These are phyloP conservation scores for Scheffersomyces spartinae DNA, from an alignment of 805 yeast genomes.

Conservation along the genomic window DNA sequence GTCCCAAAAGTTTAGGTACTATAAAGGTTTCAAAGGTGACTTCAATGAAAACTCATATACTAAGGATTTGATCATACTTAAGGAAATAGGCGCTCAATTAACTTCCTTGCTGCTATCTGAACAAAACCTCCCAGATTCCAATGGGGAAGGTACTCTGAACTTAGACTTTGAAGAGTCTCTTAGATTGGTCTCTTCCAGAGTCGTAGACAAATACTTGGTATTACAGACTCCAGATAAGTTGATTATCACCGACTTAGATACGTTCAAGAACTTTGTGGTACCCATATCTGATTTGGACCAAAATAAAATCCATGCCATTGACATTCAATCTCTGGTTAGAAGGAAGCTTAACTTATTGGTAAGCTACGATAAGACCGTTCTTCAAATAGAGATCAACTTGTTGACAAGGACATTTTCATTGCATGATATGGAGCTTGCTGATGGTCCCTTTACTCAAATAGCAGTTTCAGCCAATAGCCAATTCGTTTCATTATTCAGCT, in stretches of 20 bases:
- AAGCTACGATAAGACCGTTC: constrained; percentile 16
- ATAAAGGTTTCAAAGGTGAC: constrained; percentile 55
- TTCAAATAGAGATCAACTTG: constrained; percentile 14
- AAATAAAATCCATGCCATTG: constrained; percentile 11
- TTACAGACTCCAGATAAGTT: constrained; percentile 25
- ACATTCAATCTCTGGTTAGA: too few relatives aligned
- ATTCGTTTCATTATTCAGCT: constrained; percentile 39
- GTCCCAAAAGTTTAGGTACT: constrained; percentile 42
- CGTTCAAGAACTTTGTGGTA: constrained; percentile 27
- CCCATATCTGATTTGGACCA: constrained; percentile 14
- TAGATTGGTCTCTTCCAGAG: too few relatives aligned
- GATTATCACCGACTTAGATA: constrained; percentile 24
- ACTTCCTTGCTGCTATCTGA: too few relatives aligned
- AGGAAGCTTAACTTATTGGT: too few relatives aligned
- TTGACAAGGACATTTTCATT: constrained; percentile 7
- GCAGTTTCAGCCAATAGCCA: constrained; percentile 42
- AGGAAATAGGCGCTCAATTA: constrained; percentile 4
- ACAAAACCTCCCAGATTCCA: background rate
- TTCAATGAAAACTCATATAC: constrained; percentile 39
- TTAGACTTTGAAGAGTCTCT: too few relatives aligned
- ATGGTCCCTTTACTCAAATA: constrained; percentile 36
- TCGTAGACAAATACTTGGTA: constrained; percentile 33
- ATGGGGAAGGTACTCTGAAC: background rate
- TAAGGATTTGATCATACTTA: constrained; percentile 9
- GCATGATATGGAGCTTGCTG: constrained; percentile 30